Percentiles rank a stretch among this genome's conserved stretches.
Conservation (phyloP, 345 rosid species). For the Nephelium lappaceum region DNA sequence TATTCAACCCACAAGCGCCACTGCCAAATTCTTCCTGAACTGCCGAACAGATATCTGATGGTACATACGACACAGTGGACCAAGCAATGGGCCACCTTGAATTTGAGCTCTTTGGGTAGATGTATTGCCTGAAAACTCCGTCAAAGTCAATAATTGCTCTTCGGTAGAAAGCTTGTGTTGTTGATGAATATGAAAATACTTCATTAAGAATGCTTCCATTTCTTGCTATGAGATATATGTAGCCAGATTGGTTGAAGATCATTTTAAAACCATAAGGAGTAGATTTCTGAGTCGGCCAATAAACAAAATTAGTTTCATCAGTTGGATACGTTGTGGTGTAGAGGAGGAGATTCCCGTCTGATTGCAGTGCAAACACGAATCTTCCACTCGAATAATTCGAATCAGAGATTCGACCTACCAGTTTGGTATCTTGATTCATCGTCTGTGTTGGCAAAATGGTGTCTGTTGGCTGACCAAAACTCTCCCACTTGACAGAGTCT, state of each 20-base stretch:
- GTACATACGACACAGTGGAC: background rate
- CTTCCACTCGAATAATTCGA: conserved; percentile 25
- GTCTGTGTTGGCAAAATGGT: conserved; percentile 36
- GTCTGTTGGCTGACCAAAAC: conserved; percentile 31
- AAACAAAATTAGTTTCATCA: background rate
- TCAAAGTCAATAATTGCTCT: conserved; percentile 28
- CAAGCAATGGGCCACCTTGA: too few relatives aligned
- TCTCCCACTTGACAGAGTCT: conserved; percentile 26
- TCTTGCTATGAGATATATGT: conserved; percentile 7
- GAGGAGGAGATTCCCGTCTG: conserved; percentile 19
- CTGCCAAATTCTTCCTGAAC: too few relatives aligned
- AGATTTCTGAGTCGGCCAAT: background rate
- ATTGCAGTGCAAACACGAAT: conserved; percentile 20
- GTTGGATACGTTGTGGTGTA: conserved; percentile 21
- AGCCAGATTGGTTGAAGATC: conserved; percentile 28
- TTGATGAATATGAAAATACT: background rate
- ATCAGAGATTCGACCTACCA: conserved; percentile 18
- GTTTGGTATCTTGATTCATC: background rate
- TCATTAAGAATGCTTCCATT: conserved; percentile 5
- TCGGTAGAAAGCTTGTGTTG: conserved; percentile 20
- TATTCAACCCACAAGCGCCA: too few relatives aligned
- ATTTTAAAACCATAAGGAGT: background rate
- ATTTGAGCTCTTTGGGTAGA: too few relatives aligned
- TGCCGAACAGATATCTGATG: too few relatives aligned
- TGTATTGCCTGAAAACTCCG: conserved; percentile 24